phyloP scores from a whole-genome alignment of 179 eudicot genomes.

The Carnegiea gigantea region DNA sequence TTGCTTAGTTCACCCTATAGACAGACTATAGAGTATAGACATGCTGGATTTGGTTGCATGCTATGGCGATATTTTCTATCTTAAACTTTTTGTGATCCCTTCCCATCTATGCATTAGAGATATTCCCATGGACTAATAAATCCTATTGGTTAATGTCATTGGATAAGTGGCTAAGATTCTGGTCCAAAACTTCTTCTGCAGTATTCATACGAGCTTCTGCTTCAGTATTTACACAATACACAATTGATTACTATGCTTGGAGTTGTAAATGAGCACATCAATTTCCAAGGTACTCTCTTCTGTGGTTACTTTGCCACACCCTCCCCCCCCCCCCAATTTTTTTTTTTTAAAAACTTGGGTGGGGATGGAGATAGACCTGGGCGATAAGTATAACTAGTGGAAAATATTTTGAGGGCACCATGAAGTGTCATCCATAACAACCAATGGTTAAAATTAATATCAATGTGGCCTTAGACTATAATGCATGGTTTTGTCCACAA shows the following conservation, averaged over 20 bases:
- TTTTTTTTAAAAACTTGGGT: neutral
- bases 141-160: neutral
- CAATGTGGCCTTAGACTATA: neutral
- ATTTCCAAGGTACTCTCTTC: conserved; percentile 66
- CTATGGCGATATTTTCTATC: too few relatives aligned
- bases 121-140: conserved; percentile 7
- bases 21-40: too few relatives aligned
- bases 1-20: too few relatives aligned
- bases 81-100: neutral
- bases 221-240: conserved; percentile 83
- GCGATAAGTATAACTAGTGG: neutral
- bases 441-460: neutral
- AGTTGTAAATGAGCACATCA: conserved; percentile 86
- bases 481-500: neutral
- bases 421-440: neutral
- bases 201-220: conserved; percentile 89
- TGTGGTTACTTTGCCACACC: neutral
- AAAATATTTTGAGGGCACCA: neutral
- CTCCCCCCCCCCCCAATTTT: neutral
- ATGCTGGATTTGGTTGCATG: too few relatives aligned
- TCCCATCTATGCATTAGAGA: neutral
- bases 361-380: neutral
- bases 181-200: conserved; percentile 28
- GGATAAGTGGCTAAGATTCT: conserved; percentile 17
- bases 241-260: conserved; percentile 93